Conservation (phyloP, 306 rosid genomes). For the Rubus parviflorus region DNA sequence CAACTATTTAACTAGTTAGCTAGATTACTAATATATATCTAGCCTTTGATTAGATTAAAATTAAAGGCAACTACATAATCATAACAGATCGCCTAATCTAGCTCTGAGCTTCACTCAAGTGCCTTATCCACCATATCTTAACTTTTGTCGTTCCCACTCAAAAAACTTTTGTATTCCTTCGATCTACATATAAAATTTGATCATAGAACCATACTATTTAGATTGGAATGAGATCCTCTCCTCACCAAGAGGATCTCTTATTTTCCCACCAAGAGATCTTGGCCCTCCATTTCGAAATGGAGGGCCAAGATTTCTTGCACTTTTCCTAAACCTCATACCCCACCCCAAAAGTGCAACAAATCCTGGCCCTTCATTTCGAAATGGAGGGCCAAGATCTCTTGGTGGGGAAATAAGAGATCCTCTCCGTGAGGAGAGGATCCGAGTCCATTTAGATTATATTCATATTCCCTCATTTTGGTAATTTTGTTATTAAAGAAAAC, state of each 20-base stretch:
- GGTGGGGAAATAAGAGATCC: too few relatives aligned
- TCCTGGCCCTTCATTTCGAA: too few relatives aligned
- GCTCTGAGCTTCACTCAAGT: constrained; percentile 12
- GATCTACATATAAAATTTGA: neutral
- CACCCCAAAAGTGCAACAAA: too few relatives aligned
- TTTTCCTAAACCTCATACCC: too few relatives aligned
- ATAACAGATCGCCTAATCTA: neutral
- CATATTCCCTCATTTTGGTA: constrained; percentile 20
- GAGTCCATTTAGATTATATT: constrained; percentile 17
- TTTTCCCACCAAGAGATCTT: too few relatives aligned
- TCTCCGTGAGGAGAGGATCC: too few relatives aligned
- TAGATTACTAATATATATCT: neutral
- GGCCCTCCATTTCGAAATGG: too few relatives aligned
- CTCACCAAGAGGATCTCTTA: too few relatives aligned
- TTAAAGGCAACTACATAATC: neutral
- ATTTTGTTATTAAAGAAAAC: constrained; percentile 16
- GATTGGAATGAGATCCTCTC: too few relatives aligned
- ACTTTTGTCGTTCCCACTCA: neutral
- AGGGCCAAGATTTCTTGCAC: too few relatives aligned
- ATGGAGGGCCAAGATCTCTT: too few relatives aligned
- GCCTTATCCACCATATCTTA: constrained; percentile 37
- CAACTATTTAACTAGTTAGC: neutral
- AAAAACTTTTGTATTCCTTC: neutral
- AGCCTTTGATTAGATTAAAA: neutral
- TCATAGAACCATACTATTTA: too few relatives aligned